Evolutionary conservation across 495 filamentous ascomycete genomes (phyloP).

Genomic region (Penicillium salamii): DNA sequence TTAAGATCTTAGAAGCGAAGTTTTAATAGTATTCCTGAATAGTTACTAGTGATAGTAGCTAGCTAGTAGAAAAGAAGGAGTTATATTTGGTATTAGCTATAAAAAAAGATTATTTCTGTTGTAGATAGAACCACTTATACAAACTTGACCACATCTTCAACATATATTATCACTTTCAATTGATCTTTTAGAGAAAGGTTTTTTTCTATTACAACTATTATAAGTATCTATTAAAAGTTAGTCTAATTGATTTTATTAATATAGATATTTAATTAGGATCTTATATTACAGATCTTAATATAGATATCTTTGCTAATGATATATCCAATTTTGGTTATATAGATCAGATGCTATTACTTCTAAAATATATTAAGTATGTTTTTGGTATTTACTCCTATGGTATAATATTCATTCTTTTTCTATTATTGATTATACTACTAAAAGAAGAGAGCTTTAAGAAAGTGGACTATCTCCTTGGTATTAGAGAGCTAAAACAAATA

Average conservation of each 20-base stretch:
- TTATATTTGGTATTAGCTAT: conserved; percentile 30
- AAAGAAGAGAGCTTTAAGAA: conserved; percentile 30
- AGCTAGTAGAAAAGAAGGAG: conserved; percentile 36
- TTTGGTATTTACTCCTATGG: conserved; percentile 27
- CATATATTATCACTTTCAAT: conserved; percentile 30
- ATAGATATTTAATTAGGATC: conserved; percentile 3
- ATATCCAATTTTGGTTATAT: conserved; percentile 19
- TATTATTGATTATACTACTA: conserved; percentile 22
- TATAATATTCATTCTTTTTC: conserved; percentile 31
- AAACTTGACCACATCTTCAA: conserved; percentile 36
- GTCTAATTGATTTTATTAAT: not conserved
- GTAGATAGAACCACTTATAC: conserved; percentile 26
- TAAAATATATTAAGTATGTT: conserved; percentile 35
- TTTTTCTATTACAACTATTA: conserved; percentile 23
- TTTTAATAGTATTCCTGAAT: conserved; percentile 28
- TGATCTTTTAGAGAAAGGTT: conserved; percentile 15
- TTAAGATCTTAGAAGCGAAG: conserved; percentile 25
- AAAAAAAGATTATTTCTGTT: conserved; percentile 33
- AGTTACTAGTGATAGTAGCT: conserved; percentile 31
- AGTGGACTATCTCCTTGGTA: conserved; percentile 26
- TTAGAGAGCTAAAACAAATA: conserved; percentile 23
- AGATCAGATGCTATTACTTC: conserved; percentile 36
- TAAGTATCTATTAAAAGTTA: conserved; percentile 20
- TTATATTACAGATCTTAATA: conserved; percentile 23
- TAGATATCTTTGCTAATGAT: conserved; percentile 23